Conservation (phyloP, 2,329 filamentous ascomycete genomes). For the Neonectria hederae region DNA sequence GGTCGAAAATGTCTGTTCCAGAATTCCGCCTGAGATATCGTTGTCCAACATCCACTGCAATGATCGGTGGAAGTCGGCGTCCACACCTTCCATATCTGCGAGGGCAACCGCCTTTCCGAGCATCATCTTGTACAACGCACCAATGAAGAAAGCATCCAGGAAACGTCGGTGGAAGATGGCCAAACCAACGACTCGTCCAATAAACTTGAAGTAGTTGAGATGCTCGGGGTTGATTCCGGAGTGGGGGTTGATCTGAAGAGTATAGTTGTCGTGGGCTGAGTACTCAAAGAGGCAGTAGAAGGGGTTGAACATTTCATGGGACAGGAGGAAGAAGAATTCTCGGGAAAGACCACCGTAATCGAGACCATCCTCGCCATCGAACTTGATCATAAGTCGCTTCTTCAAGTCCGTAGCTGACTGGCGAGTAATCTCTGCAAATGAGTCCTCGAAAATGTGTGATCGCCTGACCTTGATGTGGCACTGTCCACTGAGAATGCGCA, state of each 20-base stretch:
- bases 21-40: conserved; percentile 88
- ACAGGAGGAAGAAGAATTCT: conserved; percentile 99
- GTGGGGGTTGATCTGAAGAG: conserved; percentile 98
- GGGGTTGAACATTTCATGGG: conserved; percentile 99
- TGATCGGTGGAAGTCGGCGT: conserved; percentile 96
- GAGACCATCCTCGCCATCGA: conserved; percentile 96
- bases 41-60: conserved; percentile 98
- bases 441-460: conserved; percentile 98
- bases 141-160: conserved; percentile 98
- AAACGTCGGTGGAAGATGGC: conserved; percentile 99
- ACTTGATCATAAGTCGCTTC: conserved; percentile 99
- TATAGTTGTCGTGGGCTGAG: conserved; percentile 99
- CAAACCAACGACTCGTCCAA: conserved; percentile 93
- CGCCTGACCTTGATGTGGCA: conserved; percentile 98
- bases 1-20: conserved; percentile 96
- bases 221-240: conserved; percentile 99
- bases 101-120: conserved; percentile 90
- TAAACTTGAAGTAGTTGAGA: conserved; percentile 99
- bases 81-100: conserved; percentile 98
- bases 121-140: conserved; percentile 99
- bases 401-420: conserved; percentile 96
- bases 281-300: conserved; percentile 99
- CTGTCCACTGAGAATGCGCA: conserved; percentile 94
- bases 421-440: conserved; percentile 97
- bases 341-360: conserved; percentile 97